Percentiles rank a stretch among this genome's conserved stretches.
Evolutionary conservation across 176 grass and related monocot species (phyloP).

Genomic region (Oryza glaberrima): DNA sequence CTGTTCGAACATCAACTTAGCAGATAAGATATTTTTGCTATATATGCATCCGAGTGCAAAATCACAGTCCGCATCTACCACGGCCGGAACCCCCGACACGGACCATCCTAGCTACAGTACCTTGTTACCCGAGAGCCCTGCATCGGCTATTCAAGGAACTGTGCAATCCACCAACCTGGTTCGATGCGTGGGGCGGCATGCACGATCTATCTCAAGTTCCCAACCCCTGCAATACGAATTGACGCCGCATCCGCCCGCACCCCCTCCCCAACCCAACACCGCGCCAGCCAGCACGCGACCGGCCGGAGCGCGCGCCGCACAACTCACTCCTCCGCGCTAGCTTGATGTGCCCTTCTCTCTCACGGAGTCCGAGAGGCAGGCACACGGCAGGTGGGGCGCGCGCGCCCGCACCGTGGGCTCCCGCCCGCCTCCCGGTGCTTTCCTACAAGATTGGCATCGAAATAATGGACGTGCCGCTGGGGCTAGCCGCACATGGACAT

Average conservation of each 20-base stretch:
- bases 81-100: conserved; percentile 2
- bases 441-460: conserved; percentile 49
- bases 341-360: conserved; percentile 16
- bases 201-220: background rate
- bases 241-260: conserved; percentile 34
- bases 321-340: too few species aligned
- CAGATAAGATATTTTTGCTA: too few species aligned
- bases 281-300: conserved; percentile 15
- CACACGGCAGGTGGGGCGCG: conserved; percentile 19
- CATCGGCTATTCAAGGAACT: conserved; percentile 30
- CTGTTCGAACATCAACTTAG: too few species aligned
- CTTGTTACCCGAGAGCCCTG: conserved; percentile 13
- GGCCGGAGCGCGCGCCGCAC: conserved; percentile 6
- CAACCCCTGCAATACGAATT: conserved; percentile 29
- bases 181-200: background rate
- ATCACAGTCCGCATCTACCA: too few species aligned
- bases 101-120: conserved; percentile 21
- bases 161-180: conserved; percentile 48
- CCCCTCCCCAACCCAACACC: conserved; percentile 45
- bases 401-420: conserved; percentile 23
- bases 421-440: conserved; percentile 31
- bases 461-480: conserved; percentile 44
- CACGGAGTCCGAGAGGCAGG: conserved; percentile 3
- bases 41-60: too few species aligned
- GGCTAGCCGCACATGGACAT: conserved; percentile 48